These are phyloP conservation scores for Misopates orontium DNA, from an alignment of 257 asterid genomes.

Conservation along the genomic window DNA sequence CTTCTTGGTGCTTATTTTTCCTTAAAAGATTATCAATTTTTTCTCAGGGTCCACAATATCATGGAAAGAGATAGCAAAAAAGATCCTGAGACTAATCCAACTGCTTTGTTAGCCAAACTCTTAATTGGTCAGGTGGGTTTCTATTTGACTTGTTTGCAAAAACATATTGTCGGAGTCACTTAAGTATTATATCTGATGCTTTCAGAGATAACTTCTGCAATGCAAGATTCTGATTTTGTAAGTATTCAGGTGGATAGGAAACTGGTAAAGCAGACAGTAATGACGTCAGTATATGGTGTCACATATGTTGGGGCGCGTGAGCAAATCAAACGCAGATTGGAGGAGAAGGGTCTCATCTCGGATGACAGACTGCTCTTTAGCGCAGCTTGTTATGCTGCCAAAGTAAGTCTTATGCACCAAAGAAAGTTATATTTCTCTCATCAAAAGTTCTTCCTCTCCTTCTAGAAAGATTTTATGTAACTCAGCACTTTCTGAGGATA, in stretches of 20 bases:
- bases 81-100: slow-evolving; percentile 71
- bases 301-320: slow-evolving; percentile 98
- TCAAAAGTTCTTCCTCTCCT: background rate
- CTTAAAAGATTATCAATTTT: slow-evolving; percentile 18
- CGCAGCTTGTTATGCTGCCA: slow-evolving; percentile 93
- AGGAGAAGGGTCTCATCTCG: slow-evolving; percentile 82
- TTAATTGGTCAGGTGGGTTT: slow-evolving; percentile 72
- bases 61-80: slow-evolving; percentile 74
- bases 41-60: slow-evolving; percentile 73
- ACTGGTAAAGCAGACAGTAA: slow-evolving; percentile 93
- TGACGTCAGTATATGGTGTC: slow-evolving; percentile 98
- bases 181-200: slow-evolving; percentile 5
- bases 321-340: slow-evolving; percentile 82
- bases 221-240: slow-evolving; percentile 29
- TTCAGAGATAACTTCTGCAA: slow-evolving; percentile 20
- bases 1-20: slow-evolving; percentile 15
- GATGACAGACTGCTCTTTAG: slow-evolving; percentile 74
- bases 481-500: background rate
- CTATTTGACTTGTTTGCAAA: slow-evolving; percentile 14
- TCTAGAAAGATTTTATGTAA: background rate
- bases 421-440: slow-evolving; percentile 1
- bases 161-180: slow-evolving; percentile 12
- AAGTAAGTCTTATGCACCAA: slow-evolving; percentile 47
- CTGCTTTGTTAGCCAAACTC: slow-evolving; percentile 75
- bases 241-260: slow-evolving; percentile 85